These are phyloP conservation scores for Cercospora sp. DNA, from an alignment of 2,329 filamentous ascomycete genomes.

Conservation along the genomic window DNA sequence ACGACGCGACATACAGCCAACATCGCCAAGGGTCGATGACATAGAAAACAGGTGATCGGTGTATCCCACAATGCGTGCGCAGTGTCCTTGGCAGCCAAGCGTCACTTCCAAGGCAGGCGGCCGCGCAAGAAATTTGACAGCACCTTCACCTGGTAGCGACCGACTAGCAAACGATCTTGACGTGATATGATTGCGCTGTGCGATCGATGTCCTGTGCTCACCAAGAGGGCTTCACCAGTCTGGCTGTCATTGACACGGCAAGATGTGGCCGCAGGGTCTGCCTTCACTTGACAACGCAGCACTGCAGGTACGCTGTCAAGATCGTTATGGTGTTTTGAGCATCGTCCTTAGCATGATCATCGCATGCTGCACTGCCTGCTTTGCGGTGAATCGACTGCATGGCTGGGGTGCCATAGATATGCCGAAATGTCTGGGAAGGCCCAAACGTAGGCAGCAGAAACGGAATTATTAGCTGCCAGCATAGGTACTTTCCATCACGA, in stretches of 20 bases:
- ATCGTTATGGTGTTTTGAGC: background rate
- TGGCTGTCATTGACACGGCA: background rate
- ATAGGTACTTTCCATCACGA: background rate
- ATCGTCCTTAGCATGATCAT: background rate
- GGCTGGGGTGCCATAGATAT: background rate
- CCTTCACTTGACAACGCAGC: background rate
- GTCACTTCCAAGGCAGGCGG: background rate
- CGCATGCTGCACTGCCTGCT: background rate
- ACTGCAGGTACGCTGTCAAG: background rate
- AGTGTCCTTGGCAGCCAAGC: background rate
- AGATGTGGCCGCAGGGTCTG: background rate
- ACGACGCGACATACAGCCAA: background rate
- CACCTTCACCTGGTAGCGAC: background rate
- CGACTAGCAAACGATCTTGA: background rate
- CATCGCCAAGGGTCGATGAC: background rate
- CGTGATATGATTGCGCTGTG: background rate
- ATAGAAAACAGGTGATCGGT: background rate
- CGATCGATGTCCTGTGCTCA: background rate
- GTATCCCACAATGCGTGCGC: background rate
- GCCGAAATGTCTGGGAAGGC: background rate
- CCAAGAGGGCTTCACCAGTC: background rate
- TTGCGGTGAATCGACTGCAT: background rate
- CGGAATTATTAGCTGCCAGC: background rate
- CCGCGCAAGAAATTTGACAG: background rate
- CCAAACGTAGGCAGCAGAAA: background rate